Conservation (phyloP, 225 moss, liverwort and hornwort genomes). For the Climacium dendroides region DNA sequence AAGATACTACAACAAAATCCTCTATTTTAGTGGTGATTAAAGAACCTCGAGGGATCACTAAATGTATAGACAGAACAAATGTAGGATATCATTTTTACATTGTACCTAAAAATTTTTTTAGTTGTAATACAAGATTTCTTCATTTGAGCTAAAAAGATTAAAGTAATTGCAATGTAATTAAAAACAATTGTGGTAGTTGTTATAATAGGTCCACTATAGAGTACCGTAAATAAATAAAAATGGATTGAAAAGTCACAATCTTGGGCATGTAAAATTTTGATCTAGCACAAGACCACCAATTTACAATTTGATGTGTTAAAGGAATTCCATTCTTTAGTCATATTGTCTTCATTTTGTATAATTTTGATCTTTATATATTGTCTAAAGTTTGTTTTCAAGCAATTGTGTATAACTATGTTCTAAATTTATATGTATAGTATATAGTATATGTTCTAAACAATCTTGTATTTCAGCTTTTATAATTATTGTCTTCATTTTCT, state of each 20-base stretch:
- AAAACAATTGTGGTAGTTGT: not conserved
- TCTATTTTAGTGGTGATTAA: too few species aligned
- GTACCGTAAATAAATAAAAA: not conserved
- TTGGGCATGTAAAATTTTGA: rapidly evolving
- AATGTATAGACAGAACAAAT: too few species aligned
- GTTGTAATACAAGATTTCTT: too few species aligned
- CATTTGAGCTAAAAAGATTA: not conserved
- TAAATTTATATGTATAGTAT: not conserved
- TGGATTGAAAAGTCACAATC: rapidly evolving
- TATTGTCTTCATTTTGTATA: too few species aligned
- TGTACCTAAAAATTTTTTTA: too few species aligned
- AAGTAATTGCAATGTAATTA: not conserved
- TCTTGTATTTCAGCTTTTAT: too few species aligned
- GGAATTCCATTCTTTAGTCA: not conserved
- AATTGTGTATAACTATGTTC: not conserved
- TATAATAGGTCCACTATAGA: not conserved
- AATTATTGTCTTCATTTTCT: not conserved
- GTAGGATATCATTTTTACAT: too few species aligned
- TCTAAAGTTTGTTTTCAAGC: too few species aligned
- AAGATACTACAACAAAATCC: too few species aligned
- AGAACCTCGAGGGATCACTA: too few species aligned
- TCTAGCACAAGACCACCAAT: rapidly evolving
- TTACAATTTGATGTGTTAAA: rapidly evolving
- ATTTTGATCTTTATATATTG: not conserved
- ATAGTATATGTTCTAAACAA: not conserved